A percentile compares a stretch with the other conserved stretches of the same genome.
Conservation (phyloP, 2,329 filamentous ascomycete genomes). For the Arthroderma sp. region DNA sequence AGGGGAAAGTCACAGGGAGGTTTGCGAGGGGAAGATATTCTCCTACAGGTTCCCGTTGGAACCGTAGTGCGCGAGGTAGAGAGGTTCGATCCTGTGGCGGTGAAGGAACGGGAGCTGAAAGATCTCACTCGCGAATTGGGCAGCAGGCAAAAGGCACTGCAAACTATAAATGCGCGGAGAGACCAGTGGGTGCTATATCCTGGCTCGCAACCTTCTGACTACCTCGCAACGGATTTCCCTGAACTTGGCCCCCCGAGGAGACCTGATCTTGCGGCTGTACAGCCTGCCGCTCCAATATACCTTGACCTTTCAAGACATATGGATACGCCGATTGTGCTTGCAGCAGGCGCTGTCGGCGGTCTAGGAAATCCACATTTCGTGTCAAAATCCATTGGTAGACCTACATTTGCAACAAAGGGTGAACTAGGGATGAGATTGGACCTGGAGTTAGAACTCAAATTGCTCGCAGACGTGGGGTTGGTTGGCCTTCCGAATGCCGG, state of each 20-base stretch:
- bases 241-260: slow-evolving; percentile 44
- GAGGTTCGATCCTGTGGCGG: slow-evolving; percentile 61
- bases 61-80: slow-evolving; percentile 78
- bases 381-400: slow-evolving; percentile 59
- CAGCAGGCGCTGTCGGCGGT: slow-evolving; percentile 77
- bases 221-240: slow-evolving; percentile 48
- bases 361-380: slow-evolving; percentile 90
- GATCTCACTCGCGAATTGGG: slow-evolving; percentile 23
- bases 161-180: slow-evolving; percentile 36
- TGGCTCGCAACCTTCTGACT: slow-evolving; percentile 61
- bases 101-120: slow-evolving; percentile 42
- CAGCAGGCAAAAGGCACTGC: slow-evolving; percentile 31
- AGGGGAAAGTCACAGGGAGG: slow-evolving; percentile 46
- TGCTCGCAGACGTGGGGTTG: slow-evolving; percentile 86
- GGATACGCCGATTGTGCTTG: slow-evolving; percentile 70
- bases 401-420: slow-evolving; percentile 80
- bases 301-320: slow-evolving; percentile 66
- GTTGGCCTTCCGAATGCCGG: slow-evolving; percentile 93
- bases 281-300: slow-evolving; percentile 60
- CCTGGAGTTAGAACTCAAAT: slow-evolving; percentile 80
- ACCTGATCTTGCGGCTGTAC: slow-evolving; percentile 49
- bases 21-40: slow-evolving; percentile 69
- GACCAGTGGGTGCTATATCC: slow-evolving; percentile 83
- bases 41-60: slow-evolving; percentile 84
- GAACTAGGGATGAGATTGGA: slow-evolving; percentile 66